Percentiles rank a stretch among this genome's conserved stretches.
These are phyloP conservation scores for Neonectria faginata DNA, from an alignment of 2,329 filamentous ascomycete genomes.

Conservation along the genomic window DNA sequence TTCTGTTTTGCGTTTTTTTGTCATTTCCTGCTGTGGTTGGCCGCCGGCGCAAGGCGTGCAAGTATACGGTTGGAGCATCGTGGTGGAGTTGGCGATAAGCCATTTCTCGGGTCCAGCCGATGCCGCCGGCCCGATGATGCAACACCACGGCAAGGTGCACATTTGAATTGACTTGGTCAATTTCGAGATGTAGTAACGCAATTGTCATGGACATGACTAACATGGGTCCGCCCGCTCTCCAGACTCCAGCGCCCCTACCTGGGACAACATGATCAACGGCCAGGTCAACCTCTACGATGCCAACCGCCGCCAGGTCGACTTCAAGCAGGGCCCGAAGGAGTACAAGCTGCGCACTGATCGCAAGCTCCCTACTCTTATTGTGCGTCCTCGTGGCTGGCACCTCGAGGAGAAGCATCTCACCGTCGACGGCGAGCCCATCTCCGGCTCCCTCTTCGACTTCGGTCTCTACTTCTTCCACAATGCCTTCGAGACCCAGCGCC, in stretches of 20 bases:
- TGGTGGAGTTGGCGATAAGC: conserved; percentile 21
- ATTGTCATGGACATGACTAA: conserved; percentile 34
- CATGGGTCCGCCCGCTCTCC: conserved; percentile 21
- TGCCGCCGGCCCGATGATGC: conserved; percentile 4
- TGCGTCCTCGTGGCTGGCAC: conserved; percentile 96
- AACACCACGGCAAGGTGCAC: background rate
- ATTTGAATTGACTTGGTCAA: background rate
- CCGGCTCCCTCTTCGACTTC: conserved; percentile 93
- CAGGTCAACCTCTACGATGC: conserved; percentile 98
- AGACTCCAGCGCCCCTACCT: conserved; percentile 96
- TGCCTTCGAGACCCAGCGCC: conserved; percentile 85
- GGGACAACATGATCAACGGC: conserved; percentile 99
- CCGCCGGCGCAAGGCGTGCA: conserved; percentile 26
- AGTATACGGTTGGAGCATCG: conserved; percentile 5
- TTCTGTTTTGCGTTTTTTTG: conserved; percentile 7
- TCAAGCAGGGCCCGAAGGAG: conserved; percentile 94
- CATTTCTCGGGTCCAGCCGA: background rate
- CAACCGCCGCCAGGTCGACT: conserved; percentile 92
- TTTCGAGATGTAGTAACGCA: background rate
- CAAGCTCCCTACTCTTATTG: conserved; percentile 87
- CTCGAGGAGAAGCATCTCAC: conserved; percentile 98
- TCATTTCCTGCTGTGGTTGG: conserved; percentile 7
- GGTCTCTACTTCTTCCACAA: conserved; percentile 99
- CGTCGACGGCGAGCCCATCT: conserved; percentile 94
- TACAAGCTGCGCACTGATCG: conserved; percentile 97